These are phyloP conservation scores for Boletus vermiculosoides DNA, from an alignment of 768 basidiomycete species.

Conservation along the genomic window DNA sequence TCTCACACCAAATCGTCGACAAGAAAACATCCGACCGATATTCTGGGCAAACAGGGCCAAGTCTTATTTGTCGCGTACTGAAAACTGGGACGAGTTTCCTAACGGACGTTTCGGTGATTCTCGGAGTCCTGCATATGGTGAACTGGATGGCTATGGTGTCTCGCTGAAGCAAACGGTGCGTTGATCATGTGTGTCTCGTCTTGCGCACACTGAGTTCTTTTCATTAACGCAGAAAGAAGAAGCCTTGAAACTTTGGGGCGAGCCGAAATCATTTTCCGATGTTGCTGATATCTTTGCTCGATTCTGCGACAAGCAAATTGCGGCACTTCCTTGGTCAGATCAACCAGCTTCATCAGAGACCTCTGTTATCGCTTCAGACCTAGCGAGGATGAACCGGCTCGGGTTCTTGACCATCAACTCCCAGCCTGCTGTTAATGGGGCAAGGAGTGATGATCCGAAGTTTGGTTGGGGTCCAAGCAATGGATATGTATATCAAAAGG, in stretches of 20 bases:
- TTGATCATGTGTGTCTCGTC: neutral
- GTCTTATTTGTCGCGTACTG: conserved; percentile 93
- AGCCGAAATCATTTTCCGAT: conserved; percentile 65
- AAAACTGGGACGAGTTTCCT: conserved; percentile 99
- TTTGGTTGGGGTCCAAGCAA: conserved; percentile 95
- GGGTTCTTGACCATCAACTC: conserved; percentile 98
- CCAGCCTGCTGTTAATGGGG: conserved; percentile 93
- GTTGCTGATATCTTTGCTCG: conserved; percentile 72
- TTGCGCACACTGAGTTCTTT: conserved; percentile 6
- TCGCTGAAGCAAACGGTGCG: conserved; percentile 85
- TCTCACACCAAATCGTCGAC: conserved; percentile 87
- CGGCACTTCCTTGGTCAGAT: conserved; percentile 94
- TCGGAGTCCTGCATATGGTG: conserved; percentile 96
- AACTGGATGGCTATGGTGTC: conserved; percentile 94
- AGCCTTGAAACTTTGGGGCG: conserved; percentile 85
- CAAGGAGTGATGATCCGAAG: conserved; percentile 74
- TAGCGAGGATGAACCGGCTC: conserved; percentile 82
- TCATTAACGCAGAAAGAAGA: conserved; percentile 71
- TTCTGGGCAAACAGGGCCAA: conserved; percentile 98
- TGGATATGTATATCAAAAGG: conserved; percentile 96
- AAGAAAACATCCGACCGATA: conserved; percentile 93
- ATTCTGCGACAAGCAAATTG: conserved; percentile 75
- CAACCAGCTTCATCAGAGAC: conserved; percentile 85
- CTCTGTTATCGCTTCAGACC: conserved; percentile 67
- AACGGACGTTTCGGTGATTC: conserved; percentile 99